Evolutionary conservation across 169 alveolate species (phyloP), one percentile per base, ranked within the genome.

Genomic region (Fabrea salina): DNA sequence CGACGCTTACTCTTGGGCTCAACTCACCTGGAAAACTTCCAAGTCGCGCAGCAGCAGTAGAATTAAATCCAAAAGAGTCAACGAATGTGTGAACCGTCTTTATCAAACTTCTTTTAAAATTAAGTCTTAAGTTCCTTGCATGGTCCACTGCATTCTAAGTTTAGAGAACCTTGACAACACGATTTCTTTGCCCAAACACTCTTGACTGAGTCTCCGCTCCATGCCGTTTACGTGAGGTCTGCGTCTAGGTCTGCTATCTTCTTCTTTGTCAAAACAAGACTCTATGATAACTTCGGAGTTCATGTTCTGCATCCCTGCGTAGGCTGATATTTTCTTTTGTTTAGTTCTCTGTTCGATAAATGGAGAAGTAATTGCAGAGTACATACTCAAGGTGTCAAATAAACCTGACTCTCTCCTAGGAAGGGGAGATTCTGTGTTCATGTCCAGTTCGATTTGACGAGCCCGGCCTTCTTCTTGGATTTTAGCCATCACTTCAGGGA

Each of bases 401-500:
- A 64, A 2, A 5, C 41, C 75, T 4, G 35, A 33, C 6, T 6
- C 19, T 7, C 27, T 51, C 27, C 19, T 11, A 51, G 27, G 0
- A 3, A 33, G 59, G 11, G 59, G 27, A 4, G 37, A 51, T 13
- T 64, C 35, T 33, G 16, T 35, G 16, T 64, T 56, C 30, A 19
- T 35, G 16, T 5, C 41, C 6, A 25, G 35, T 64, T 64, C 75
- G 6, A 8, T 41, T 6, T 22, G 27, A 4, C 37, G 8, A 47
- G 25, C 32, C 13, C 19, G 30, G 3, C 8, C 82, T 57, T 86
- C 89, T 66, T 70, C 27, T 5, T 64, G 43, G 32, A 86, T 61
- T 16, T 61, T 67, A 16, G 44, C 72, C 33, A 67, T 50, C 1
- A 86, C 66, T 33, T 53, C 72, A n/a, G 90, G 88, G 68, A 74